Evolutionary conservation across 805 yeast species (phyloP).

Genomic region (Yamadazyma nakazawae): DNA sequence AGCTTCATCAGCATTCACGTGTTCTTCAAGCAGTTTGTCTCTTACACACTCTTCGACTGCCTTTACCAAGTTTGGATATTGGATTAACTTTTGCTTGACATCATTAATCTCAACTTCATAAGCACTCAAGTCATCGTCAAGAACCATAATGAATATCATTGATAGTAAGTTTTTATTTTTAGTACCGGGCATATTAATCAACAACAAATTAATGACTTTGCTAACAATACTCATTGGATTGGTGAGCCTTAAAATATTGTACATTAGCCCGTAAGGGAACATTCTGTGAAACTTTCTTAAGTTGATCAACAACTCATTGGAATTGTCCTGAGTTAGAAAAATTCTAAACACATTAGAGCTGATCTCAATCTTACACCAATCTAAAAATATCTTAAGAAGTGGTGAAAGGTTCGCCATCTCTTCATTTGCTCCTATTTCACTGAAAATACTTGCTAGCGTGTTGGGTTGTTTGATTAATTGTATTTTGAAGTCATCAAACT

Average conservation of each 20-base stretch:
- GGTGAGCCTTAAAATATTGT: constrained; percentile 73
- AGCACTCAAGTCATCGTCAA: constrained; percentile 16
- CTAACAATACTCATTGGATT: constrained; percentile 86
- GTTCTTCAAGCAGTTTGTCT: constrained; percentile 5
- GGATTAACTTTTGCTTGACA: constrained; percentile 33
- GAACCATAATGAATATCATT: constrained; percentile 60
- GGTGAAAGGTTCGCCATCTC: constrained; percentile 60
- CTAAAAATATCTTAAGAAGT: constrained; percentile 64
- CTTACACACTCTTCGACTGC: constrained; percentile 26
- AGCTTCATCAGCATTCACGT: constrained; percentile 8
- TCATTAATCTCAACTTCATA: constrained; percentile 21
- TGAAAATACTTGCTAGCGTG: constrained; percentile 60
- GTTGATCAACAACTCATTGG: constrained; percentile 72
- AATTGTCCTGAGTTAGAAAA: constrained; percentile 76
- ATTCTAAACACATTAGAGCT: constrained; percentile 82
- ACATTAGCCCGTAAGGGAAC: constrained; percentile 77
- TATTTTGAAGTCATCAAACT: constrained; percentile 58
- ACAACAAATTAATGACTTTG: constrained; percentile 72
- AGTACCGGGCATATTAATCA: constrained; percentile 45
- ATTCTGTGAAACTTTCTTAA: constrained; percentile 67
- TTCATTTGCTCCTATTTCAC: constrained; percentile 58
- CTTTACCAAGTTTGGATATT: constrained; percentile 21
- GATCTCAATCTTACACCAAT: constrained; percentile 78
- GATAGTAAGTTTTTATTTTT: constrained; percentile 52
- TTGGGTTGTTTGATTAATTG: constrained; percentile 47